A percentile compares a stretch with the other conserved stretches of the same genome.
Evolutionary conservation across 768 basidiomycete species (phyloP).

Genomic region (Hypholoma sublateritium): DNA sequence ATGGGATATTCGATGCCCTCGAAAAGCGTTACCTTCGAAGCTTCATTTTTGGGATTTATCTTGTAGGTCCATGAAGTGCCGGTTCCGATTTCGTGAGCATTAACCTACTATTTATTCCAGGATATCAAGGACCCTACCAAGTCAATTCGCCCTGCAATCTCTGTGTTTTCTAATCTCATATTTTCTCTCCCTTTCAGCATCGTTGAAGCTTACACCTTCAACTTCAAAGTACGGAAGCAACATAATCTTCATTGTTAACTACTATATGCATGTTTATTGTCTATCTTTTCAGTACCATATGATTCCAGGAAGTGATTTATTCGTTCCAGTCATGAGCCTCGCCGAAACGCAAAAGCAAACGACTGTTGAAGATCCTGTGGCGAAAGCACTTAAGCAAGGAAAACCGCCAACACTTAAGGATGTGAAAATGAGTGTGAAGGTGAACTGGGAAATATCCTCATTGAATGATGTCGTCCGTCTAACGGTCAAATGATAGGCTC

Average conservation of each 20-base stretch:
- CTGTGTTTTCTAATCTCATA: conserved; percentile 12
- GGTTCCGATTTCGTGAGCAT: not conserved
- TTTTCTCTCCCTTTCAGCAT: conserved; percentile 47
- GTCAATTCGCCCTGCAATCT: conserved; percentile 20
- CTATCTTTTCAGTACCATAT: conserved; percentile 57
- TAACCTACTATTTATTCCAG: conserved; percentile 33
- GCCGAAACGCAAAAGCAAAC: conserved; percentile 51
- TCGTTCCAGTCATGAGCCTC: conserved; percentile 74
- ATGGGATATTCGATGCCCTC: conserved; percentile 84
- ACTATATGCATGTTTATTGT: not conserved
- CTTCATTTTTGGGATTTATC: conserved; percentile 83
- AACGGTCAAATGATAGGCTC: conserved; percentile 39
- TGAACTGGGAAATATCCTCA: conserved; percentile 20
- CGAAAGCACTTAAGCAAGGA: conserved; percentile 58
- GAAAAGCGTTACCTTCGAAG: conserved; percentile 82
- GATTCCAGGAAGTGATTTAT: conserved; percentile 55
- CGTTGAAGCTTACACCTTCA: conserved; percentile 87
- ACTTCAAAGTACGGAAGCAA: conserved; percentile 56
- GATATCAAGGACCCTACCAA: conserved; percentile 86
- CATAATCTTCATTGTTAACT: too few species aligned
- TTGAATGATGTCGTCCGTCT: not conserved
- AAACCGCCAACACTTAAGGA: conserved; percentile 73
- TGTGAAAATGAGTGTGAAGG: conserved; percentile 82
- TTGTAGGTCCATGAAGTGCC: conserved; percentile 45
- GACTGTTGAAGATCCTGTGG: conserved; percentile 51